phyloP scores from a whole-genome alignment of 2,329 filamentous ascomycete species.

The Fusarium sp. region DNA sequence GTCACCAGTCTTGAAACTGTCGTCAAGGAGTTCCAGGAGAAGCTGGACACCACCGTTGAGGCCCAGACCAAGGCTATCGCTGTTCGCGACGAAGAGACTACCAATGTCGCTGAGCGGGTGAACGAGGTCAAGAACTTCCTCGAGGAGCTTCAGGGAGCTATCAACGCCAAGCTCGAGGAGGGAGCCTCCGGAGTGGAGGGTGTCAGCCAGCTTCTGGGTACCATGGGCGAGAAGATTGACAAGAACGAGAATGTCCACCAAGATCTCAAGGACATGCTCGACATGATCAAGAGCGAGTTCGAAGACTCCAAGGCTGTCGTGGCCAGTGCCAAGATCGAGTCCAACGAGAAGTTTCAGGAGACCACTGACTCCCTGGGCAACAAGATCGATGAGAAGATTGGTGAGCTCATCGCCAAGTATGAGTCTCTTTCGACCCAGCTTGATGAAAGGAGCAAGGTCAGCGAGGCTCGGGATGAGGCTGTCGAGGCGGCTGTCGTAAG shows the following conservation, averaged over 20 bases:
- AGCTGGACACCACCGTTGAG: slow-evolving; percentile 73
- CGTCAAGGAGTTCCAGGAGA: slow-evolving; percentile 78
- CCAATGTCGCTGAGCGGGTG: slow-evolving; percentile 80
- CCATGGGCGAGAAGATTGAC: slow-evolving; percentile 70
- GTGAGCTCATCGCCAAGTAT: slow-evolving; percentile 85
- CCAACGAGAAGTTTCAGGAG: slow-evolving; percentile 79
- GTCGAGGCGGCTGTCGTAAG: slow-evolving; percentile 78
- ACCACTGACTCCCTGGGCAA: slow-evolving; percentile 63
- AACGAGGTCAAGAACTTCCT: slow-evolving; percentile 81
- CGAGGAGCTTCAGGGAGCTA: slow-evolving; percentile 79
- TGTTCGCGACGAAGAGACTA: slow-evolving; percentile 85
- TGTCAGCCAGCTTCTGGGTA: slow-evolving; percentile 76
- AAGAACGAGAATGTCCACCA: slow-evolving; percentile 67
- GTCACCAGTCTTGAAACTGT: slow-evolving; percentile 73
- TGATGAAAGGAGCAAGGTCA: slow-evolving; percentile 78
- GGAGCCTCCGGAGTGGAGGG: slow-evolving; percentile 78
- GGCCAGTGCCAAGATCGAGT: slow-evolving; percentile 82
- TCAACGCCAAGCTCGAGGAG: slow-evolving; percentile 81
- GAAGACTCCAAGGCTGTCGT: slow-evolving; percentile 86
- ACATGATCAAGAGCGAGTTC: slow-evolving; percentile 85
- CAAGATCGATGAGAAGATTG: slow-evolving; percentile 74
- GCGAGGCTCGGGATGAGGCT: slow-evolving; percentile 77
- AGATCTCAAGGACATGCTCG: slow-evolving; percentile 77
- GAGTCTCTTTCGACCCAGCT: slow-evolving; percentile 82
- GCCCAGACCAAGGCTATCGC: slow-evolving; percentile 83